phyloP scores from a whole-genome alignment of 345 rosid genomes.

The Eucalyptus paniculata region DNA sequence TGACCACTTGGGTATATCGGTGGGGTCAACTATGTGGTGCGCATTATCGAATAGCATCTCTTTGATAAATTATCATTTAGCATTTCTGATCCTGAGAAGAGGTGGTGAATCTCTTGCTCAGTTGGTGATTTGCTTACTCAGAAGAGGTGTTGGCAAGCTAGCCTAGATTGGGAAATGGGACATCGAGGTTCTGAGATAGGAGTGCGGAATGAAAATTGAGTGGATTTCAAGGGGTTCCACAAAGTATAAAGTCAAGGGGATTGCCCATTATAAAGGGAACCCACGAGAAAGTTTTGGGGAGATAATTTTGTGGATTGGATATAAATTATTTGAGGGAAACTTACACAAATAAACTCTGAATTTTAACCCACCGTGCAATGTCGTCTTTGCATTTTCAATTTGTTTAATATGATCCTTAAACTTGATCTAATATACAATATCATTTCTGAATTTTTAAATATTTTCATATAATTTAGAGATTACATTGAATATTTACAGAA shows the following conservation, averaged over 20 bases:
- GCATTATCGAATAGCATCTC: neutral
- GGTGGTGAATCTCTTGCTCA: neutral
- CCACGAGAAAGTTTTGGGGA: neutral
- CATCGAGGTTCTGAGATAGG: neutral
- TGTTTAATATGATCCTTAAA: no score
- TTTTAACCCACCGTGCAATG: no score
- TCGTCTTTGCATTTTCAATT: no score
- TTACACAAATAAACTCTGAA: no score
- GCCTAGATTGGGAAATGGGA: neutral
- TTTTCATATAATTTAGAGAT: no score
- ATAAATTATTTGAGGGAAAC: no score
- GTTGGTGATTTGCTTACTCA: neutral
- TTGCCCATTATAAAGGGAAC: no score
- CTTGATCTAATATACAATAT: no score
- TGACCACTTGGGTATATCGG: neutral
- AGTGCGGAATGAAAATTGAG: neutral
- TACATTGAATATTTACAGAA: no score
- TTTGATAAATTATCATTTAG: neutral
- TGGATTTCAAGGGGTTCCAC: neutral
- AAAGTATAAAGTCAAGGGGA: neutral
- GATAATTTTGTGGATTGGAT: neutral
- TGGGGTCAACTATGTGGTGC: neutral
- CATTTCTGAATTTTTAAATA: no score
- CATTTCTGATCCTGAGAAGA: neutral
- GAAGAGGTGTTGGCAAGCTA: neutral